phyloP scores from a whole-genome alignment of 345 rosid species.

The Salix koriyanagi region DNA sequence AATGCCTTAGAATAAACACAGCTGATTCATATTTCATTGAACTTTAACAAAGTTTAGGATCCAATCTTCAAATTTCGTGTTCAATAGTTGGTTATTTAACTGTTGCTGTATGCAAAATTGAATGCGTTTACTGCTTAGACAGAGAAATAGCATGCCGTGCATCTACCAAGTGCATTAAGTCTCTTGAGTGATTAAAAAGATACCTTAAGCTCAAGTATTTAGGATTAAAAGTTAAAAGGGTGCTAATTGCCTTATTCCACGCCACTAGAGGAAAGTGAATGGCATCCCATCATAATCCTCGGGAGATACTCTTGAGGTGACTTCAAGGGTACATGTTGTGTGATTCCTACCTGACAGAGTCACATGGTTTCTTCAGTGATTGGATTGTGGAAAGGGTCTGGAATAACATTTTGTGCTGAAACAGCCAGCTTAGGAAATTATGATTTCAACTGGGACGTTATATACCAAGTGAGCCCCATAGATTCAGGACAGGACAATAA shows the following conservation, averaged over 20 bases:
- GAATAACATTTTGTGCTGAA: constrained; percentile 18
- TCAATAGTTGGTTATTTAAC: neutral
- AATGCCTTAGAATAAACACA: neutral
- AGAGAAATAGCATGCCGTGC: neutral
- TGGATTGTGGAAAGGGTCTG: constrained; percentile 13
- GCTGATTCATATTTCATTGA: neutral
- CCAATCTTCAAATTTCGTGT: neutral
- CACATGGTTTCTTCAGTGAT: constrained; percentile 35
- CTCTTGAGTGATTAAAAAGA: neutral
- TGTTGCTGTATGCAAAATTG: neutral
- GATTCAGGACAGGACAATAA: neutral
- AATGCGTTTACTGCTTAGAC: neutral
- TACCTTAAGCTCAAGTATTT: neutral
- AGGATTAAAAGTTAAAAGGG: neutral
- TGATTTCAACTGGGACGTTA: constrained; percentile 11
- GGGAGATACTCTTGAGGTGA: constrained; percentile 15
- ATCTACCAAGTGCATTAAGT: constrained; percentile 12
- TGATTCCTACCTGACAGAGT: constrained; percentile 26
- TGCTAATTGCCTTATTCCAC: neutral
- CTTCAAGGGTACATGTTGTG: constrained; percentile 11
- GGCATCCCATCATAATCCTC: constrained; percentile 5
- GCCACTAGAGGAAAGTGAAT: constrained; percentile 1
- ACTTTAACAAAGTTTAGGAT: constrained; percentile 3
- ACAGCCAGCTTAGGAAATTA: neutral
- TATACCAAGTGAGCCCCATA: constrained; percentile 20